Evolutionary conservation across 495 filamentous ascomycete genomes (phyloP).

Genomic region (Niebla homalea): DNA sequence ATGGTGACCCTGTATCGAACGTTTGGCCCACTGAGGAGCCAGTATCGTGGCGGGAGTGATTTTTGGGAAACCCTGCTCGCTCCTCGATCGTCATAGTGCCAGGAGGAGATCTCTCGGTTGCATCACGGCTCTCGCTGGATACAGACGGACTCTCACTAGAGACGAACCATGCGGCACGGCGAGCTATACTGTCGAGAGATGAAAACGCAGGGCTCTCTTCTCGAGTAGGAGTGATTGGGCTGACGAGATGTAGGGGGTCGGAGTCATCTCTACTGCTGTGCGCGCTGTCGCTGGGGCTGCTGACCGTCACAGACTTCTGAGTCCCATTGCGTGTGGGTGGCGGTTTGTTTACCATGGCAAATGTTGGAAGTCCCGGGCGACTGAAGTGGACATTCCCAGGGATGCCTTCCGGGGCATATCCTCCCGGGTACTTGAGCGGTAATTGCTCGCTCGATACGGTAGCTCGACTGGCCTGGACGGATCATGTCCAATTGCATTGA

Average conservation of each 20-base stretch:
- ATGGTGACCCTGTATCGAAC: background rate
- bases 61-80: background rate
- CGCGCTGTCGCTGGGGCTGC: slow-evolving; percentile 5
- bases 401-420: background rate
- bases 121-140: background rate
- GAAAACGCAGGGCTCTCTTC: slow-evolving; percentile 3
- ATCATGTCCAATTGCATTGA: slow-evolving; percentile 11
- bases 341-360: background rate
- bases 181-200: slow-evolving; percentile 3
- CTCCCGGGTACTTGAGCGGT: background rate
- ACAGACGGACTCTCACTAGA: background rate
- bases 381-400: background rate
- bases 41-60: background rate
- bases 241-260: slow-evolving; percentile 2
- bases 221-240: slow-evolving; percentile 1
- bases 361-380: background rate
- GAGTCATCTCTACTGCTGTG: background rate
- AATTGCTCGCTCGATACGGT: slow-evolving; percentile 6
- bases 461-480: slow-evolving; percentile 7
- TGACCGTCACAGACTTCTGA: background rate
- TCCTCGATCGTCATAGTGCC: background rate
- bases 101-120: background rate
- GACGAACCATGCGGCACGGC: slow-evolving; percentile 4
- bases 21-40: background rate
- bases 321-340: background rate